Base-by-base conservation (phyloP, 805 yeast genomes). In the Lipomyces lipofer region DNA sequence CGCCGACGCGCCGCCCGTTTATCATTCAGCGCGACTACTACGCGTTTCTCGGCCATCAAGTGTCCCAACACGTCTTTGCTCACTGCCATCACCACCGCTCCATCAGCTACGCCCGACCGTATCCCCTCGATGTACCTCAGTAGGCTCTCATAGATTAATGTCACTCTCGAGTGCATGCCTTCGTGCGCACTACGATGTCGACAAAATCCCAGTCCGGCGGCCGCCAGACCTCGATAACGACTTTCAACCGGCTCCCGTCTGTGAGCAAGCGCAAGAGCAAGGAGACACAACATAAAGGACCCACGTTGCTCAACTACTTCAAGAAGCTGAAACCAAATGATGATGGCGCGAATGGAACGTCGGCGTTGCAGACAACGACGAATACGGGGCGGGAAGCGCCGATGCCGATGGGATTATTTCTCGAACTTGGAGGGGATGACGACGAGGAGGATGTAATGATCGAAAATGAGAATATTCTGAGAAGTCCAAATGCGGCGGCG, bases 291-390 rank as follows among this genome's bases (percentile, higher is more conserved):
- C 47, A 43, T 15, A 43, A 27, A 9, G 49, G 49, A 3, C 49
- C 49, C 21, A 25, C 24, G 12, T 30, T 45, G 29, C 19, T 45
- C n/a, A 32, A 45, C 22, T 45, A 45, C 40, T 45, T 45, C 17
- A 29, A 30, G 28, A 45, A 21, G 28, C 21, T 17, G 35, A 43
- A 24, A 29, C 32, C 22, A 4, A 35, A 24, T 24, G 28, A 27
- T 15, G 9, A 15, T 29, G 2, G 17, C 15, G 10, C 7, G 5
- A 29, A 7, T 3, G 35, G 9, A 22, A 43, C 17, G 7, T n/a
- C 47, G 21, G 30, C 8, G 9, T 27, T 25, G 15, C 8, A 8
- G 40, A 35, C 10, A 35, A 8, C 15, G n/a, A 12, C 24, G 9
- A 25, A 17, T 13, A 10, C 10, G n/a, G 12, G 35, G 13, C 7